A percentile compares a stretch with the other conserved stretches of the same genome.
Conservation (phyloP, 371 early-diverging fungal genomes). For the Chytridium lagenaria region DNA sequence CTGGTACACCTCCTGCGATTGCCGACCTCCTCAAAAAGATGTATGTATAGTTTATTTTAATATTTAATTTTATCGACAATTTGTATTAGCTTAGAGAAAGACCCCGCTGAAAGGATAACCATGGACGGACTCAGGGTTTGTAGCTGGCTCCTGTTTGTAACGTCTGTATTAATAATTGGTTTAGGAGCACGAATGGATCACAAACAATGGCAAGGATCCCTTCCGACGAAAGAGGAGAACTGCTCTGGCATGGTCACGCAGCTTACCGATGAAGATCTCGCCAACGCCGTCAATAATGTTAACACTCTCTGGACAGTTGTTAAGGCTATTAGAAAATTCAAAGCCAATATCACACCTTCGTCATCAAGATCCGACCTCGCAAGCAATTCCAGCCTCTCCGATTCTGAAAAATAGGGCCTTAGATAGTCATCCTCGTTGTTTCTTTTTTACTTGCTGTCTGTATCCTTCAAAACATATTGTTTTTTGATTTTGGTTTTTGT, state of each 20-base stretch:
- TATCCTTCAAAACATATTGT: too few relatives aligned
- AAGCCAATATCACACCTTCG: conserved; percentile 12
- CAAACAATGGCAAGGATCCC: conserved; percentile 69
- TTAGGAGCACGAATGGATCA: conserved; percentile 83
- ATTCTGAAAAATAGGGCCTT: too few relatives aligned
- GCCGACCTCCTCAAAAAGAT: conserved; percentile 35
- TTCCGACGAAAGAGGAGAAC: conserved; percentile 80
- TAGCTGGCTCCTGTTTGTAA: too few relatives aligned
- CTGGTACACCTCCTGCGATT: conserved; percentile 15
- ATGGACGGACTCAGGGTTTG: conserved; percentile 73
- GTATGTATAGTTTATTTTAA: conserved; percentile 28
- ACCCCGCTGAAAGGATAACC: conserved; percentile 79
- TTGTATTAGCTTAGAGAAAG: conserved; percentile 68
- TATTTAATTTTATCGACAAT: background rate
- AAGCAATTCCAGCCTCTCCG: too few relatives aligned
- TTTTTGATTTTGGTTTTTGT: background rate
- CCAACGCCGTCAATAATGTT: conserved; percentile 69
- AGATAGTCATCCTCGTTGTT: too few relatives aligned
- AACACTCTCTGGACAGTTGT: conserved; percentile 41
- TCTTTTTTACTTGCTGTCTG: background rate
- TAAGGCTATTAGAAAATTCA: conserved; percentile 23
- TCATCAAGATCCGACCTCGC: conserved; percentile 4
- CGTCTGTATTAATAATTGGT: too few relatives aligned
- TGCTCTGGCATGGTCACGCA: conserved; percentile 69
- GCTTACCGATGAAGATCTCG: conserved; percentile 85